Evolutionary conservation across 2,329 filamentous ascomycete species (phyloP).

Genomic region (Claviceps monticola): DNA sequence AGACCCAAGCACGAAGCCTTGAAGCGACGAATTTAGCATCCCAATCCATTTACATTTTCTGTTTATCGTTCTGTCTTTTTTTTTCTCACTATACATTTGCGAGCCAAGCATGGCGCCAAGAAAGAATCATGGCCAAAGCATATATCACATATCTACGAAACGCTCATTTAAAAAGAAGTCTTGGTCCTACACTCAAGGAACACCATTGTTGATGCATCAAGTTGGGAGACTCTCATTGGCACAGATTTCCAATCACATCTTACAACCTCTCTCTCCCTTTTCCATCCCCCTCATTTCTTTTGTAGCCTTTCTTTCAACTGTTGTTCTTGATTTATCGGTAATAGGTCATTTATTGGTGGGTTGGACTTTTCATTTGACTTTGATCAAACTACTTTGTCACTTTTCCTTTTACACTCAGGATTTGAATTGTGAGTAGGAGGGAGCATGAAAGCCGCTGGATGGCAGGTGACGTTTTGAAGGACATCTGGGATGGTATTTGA

Average conservation of each 20-base stretch:
- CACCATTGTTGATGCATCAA: neutral
- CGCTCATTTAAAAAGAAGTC: neutral
- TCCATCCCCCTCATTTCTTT: neutral
- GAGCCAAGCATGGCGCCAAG: neutral
- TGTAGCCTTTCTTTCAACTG: neutral
- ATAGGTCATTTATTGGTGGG: neutral
- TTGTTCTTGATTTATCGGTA: neutral
- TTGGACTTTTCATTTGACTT: neutral
- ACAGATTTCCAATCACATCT: neutral
- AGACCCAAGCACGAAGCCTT: neutral
- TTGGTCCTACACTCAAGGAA: neutral
- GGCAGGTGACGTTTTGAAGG: neutral
- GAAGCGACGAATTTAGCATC: neutral
- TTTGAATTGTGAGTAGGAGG: constrained; percentile 2
- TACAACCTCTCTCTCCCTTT: neutral
- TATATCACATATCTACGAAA: constrained; percentile 1
- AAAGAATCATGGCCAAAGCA: neutral
- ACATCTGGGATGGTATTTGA: neutral
- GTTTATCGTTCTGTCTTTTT: neutral
- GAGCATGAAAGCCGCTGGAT: constrained; percentile 1
- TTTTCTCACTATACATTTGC: neutral
- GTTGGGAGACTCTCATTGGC: neutral
- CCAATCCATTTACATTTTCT: too few relatives aligned
- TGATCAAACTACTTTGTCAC: neutral
- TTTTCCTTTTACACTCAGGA: neutral